Percentiles rank a stretch among this genome's conserved stretches.
Evolutionary conservation across 768 basidiomycete genomes (phyloP).

Genomic region (Sarcodon sp.): DNA sequence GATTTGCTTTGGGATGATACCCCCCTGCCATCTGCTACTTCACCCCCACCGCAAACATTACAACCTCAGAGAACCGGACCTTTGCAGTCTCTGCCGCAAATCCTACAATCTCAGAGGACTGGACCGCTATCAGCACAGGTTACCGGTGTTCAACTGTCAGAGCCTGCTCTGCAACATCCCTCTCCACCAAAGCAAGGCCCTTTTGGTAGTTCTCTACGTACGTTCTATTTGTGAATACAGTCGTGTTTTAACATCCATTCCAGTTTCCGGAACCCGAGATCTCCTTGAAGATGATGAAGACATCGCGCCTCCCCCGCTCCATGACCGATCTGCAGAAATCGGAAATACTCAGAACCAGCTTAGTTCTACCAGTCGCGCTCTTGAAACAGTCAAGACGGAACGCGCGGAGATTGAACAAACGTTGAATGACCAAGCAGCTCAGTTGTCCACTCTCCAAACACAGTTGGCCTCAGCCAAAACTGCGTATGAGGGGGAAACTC

Average conservation of each 20-base stretch:
- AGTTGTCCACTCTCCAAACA: constrained; percentile 70
- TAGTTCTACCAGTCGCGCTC: constrained; percentile 60
- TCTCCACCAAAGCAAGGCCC: no score
- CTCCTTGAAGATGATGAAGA: constrained; percentile 63
- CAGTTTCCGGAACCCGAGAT: constrained; percentile 4
- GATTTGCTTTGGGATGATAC: constrained; percentile 33
- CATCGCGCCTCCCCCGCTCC: constrained; percentile 32
- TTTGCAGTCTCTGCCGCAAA: constrained; percentile 11
- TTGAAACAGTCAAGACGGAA: constrained; percentile 54
- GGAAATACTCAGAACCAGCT: constrained; percentile 83
- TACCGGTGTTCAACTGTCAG: not conserved
- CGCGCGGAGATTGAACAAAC: constrained; percentile 52
- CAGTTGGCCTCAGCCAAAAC: constrained; percentile 77
- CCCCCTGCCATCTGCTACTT: constrained; percentile 19
- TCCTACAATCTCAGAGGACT: constrained; percentile 12
- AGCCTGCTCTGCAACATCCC: not conserved
- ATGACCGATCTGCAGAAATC: constrained; percentile 75
- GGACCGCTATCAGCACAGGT: not conserved
- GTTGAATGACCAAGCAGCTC: constrained; percentile 53
- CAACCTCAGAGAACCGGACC: constrained; percentile 26
- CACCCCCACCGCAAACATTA: constrained; percentile 21
- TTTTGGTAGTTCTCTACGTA: constrained; percentile 1
- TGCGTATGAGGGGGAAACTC: constrained; percentile 77
- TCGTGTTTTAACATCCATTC: constrained; percentile 5
- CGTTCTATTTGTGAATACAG: not conserved